Percentiles rank a stretch among this genome's conserved stretches.
phyloP scores from a whole-genome alignment of 83 land plant species.

The Picea abies region DNA sequence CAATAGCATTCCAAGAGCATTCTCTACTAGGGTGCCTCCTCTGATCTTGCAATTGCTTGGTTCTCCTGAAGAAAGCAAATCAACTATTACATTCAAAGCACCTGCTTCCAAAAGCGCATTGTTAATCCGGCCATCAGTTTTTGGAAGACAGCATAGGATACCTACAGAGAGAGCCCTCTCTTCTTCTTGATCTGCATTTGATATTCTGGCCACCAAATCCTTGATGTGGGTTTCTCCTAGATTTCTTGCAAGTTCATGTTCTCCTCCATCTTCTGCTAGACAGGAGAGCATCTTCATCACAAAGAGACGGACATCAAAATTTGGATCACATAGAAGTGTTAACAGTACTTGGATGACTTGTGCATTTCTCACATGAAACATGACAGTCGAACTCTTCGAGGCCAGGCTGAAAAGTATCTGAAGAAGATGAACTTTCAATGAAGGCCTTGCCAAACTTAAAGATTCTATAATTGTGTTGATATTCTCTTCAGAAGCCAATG shows the following conservation, averaged over 20 bases:
- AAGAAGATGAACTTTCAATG: conserved; percentile 2
- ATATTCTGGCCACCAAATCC: neutral
- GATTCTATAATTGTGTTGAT: neutral
- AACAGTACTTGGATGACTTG: conserved; percentile 10
- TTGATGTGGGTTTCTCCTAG: neutral
- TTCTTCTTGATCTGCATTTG: neutral
- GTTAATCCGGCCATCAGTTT: conserved; percentile 33
- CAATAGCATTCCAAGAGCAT: conserved; percentile 37
- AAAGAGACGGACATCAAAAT: neutral
- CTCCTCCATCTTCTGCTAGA: neutral
- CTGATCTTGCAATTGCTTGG: no score
- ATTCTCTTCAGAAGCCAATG: conserved; percentile 8
- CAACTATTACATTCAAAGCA: conserved; percentile 39
- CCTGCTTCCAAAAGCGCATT: conserved; percentile 33
- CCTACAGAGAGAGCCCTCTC: neutral
- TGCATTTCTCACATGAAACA: conserved; percentile 8
- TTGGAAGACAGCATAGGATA: neutral
- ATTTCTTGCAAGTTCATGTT: neutral
- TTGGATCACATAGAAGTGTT: conserved; percentile 3
- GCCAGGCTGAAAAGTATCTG: conserved; percentile 8
- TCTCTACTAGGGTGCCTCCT: conserved; percentile 27
- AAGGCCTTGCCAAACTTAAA: neutral
- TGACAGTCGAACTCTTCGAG: conserved; percentile 2
- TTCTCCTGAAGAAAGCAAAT: conserved; percentile 6
- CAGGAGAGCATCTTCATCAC: neutral